Base-by-base conservation (phyloP, 352 stramenopile genomes). In the Pythium volutum region DNA sequence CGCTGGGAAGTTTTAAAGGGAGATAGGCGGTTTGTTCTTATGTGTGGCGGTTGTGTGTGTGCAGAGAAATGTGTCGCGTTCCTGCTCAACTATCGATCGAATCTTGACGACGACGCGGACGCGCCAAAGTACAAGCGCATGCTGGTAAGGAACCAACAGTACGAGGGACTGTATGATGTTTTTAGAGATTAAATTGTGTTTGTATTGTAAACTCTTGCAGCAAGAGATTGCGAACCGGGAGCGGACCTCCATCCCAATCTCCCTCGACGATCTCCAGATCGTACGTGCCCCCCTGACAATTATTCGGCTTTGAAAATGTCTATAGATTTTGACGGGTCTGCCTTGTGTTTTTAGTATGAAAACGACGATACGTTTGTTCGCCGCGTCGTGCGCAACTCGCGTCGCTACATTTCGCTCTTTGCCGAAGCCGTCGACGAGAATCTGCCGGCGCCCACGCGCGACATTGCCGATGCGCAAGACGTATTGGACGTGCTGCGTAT, bases 191-290 rank as follows among this genome's bases (percentile, higher is more conserved):
- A 14, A 29, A 27, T 8, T 48, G 42, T 27, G 5, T 15, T 38
- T n/a, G 0, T n/a, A 22, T 57, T 1, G 31, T 18, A n/a, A 60
- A 25, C 25, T 55, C 14, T 38, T 45, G 31, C 63, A 94, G 85
- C 85, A 95, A 93, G 81, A 95, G 56, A 79, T 95, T n/a, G 83
- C 85, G 20, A 92, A 95, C 66, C 75, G 85, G n/a, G 83, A 95
- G 63, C 73, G 83, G 22, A 89, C 74, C 12, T 88, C 85, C 29
- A 77, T 95, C 48, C 75, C 81, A 5, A 91, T 95, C 59, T 74
- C 83, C 15, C 62, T 95, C 16, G 85, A 95, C 57, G 85, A 95
- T 62, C 29, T 95, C 45, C 76, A 90, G 55, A 89, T 87, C 48
- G 85, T 95, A 76, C 59, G 76, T 74, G 6, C 11, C 18, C 34